Evolutionary conservation across 129 eudicot species (phyloP).

Genomic region (Arctium minus): DNA sequence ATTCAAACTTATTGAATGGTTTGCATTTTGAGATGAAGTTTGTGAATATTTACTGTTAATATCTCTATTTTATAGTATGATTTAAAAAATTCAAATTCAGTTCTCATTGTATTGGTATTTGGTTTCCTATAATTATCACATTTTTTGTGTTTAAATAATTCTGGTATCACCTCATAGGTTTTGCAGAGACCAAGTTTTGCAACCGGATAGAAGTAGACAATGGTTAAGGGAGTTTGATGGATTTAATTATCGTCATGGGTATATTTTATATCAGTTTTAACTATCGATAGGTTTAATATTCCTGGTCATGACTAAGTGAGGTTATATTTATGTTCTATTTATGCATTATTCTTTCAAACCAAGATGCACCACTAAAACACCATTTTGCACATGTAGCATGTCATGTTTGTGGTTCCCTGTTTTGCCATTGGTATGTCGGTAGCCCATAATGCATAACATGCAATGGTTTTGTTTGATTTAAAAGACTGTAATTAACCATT

Average conservation of each 20-base stretch:
- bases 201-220: conserved; percentile 60
- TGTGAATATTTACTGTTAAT: not conserved
- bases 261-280: too few relatives aligned
- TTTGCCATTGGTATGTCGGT: too few relatives aligned
- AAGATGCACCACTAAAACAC: too few relatives aligned
- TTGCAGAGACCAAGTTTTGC: conserved; percentile 61
- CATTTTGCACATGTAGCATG: too few relatives aligned
- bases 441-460: too few relatives aligned
- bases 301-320: too few relatives aligned
- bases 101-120: not conserved
- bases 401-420: too few relatives aligned
- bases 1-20: not conserved
- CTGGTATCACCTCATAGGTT: conserved; percentile 43
- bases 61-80: not conserved
- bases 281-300: not conserved
- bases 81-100: not conserved
- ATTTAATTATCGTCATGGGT: conserved; percentile 89
- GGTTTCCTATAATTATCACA: not conserved
- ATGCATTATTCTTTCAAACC: too few relatives aligned
- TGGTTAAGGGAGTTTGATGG: conserved; percentile 99
- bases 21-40: not conserved
- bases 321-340: too few relatives aligned
- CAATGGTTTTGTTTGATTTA: too few relatives aligned
- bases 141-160: not conserved
- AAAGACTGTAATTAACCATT: too few relatives aligned